A percentile compares a stretch with the other conserved stretches of the same genome.
Conservation (phyloP, 805 yeast species). For the Saccharomycopsis oosterbeekiorum region DNA sequence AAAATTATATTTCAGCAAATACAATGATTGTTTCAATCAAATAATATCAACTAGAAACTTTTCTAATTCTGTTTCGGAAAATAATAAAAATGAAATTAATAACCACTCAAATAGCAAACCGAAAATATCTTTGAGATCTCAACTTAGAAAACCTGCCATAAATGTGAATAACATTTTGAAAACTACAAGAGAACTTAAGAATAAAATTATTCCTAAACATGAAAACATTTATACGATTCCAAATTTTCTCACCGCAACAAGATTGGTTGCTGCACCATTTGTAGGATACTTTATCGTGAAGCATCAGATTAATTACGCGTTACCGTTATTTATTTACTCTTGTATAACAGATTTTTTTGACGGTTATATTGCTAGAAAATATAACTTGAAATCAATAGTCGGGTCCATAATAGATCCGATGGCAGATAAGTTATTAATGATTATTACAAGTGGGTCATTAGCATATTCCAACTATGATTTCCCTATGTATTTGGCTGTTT, state of each 20-base stretch:
- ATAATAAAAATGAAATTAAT: neutral
- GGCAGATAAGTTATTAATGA: slow-evolving; percentile 90
- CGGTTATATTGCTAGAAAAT: slow-evolving; percentile 82
- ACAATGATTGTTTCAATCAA: neutral
- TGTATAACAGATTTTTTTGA: slow-evolving; percentile 87
- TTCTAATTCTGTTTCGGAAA: neutral
- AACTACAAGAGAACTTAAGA: slow-evolving; percentile 22
- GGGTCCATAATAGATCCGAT: slow-evolving; percentile 92
- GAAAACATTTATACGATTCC: slow-evolving; percentile 78
- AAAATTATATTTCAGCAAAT: neutral
- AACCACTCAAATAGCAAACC: neutral
- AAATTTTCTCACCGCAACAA: slow-evolving; percentile 68
- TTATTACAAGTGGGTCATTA: slow-evolving; percentile 70
- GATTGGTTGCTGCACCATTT: slow-evolving; percentile 75
- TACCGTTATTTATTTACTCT: slow-evolving; percentile 70
- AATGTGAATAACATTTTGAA: neutral
- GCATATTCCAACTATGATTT: slow-evolving; percentile 51
- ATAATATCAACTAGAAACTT: neutral
- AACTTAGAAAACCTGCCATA: neutral
- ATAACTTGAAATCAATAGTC: slow-evolving; percentile 63
- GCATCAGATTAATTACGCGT: slow-evolving; percentile 53
- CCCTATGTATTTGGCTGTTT: slow-evolving; percentile 55
- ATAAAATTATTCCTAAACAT: slow-evolving; percentile 28
- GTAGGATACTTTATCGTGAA: slow-evolving; percentile 71
- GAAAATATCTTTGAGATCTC: neutral